These are phyloP conservation scores for Pyrrhoderma noxium DNA, from an alignment of 1,284 basidiomycete genomes.

Conservation along the genomic window DNA sequence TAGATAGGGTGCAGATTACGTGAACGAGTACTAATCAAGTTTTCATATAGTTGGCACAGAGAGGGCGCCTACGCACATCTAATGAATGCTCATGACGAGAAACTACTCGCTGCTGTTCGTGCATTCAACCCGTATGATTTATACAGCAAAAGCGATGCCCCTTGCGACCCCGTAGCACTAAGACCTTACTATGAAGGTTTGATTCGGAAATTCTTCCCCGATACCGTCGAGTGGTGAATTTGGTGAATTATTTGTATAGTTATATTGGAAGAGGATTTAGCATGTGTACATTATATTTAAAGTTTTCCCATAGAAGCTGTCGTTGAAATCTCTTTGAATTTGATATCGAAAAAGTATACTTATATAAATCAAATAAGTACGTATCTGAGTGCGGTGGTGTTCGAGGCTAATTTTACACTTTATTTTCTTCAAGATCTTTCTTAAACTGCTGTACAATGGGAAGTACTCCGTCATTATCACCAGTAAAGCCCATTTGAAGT, in stretches of 20 bases:
- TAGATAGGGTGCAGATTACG: no score
- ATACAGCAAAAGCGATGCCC: slow-evolving; percentile 81
- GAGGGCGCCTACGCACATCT: slow-evolving; percentile 79
- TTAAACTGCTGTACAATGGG: slow-evolving; percentile 36
- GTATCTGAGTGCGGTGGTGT: no score
- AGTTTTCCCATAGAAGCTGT: no score
- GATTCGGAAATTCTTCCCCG: slow-evolving; percentile 82
- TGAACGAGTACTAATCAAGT: no score
- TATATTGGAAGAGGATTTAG: no score
- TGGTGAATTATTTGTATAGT: neutral
- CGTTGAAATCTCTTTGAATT: no score
- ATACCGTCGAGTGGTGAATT: slow-evolving; percentile 66
- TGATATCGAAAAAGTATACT: no score
- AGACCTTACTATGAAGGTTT: slow-evolving; percentile 78
- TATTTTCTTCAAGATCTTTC: slow-evolving; percentile 25
- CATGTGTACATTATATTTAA: no score
- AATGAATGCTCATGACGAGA: slow-evolving; percentile 59
- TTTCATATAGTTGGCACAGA: slow-evolving; percentile 62
- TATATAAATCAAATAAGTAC: no score
- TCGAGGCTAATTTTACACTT: no score
- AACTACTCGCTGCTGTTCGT: slow-evolving; percentile 58
- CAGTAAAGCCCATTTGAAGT: slow-evolving; percentile 36
- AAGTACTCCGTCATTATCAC: slow-evolving; percentile 41
- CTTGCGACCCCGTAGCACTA: slow-evolving; percentile 54
- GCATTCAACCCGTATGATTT: slow-evolving; percentile 89